phyloP scores from a whole-genome alignment of 257 asterid genomes.

The Pogostemon cablin region DNA sequence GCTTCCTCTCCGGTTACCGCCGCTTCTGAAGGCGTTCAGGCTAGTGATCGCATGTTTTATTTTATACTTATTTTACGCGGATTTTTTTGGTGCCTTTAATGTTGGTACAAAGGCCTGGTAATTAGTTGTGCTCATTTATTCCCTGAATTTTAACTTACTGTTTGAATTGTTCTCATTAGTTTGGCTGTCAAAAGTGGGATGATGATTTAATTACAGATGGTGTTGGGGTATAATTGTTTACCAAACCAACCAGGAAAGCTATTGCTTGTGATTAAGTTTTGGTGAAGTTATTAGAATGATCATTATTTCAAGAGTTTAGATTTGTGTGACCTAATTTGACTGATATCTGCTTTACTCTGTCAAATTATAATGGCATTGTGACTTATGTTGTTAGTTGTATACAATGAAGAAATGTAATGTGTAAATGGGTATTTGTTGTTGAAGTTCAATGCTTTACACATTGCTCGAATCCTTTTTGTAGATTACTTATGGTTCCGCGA shows the following conservation, averaged over 20 bases:
- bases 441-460: slow-evolving; percentile 8
- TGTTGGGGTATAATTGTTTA: not conserved
- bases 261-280: not conserved
- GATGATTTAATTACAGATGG: not conserved
- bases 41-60: slow-evolving; percentile 24
- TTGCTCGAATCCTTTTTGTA: slow-evolving; percentile 32
- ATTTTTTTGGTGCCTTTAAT: not conserved
- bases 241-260: not conserved
- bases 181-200: not conserved
- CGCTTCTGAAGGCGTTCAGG: slow-evolving; percentile 96
- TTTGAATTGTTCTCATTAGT: not conserved
- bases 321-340: not conserved
- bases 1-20: slow-evolving; percentile 68
- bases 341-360: slow-evolving; percentile 4
- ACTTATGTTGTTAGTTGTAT: not conserved
- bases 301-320: not conserved
- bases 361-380: slow-evolving; percentile 3
- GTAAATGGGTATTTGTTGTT: not conserved
- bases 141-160: not conserved
- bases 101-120: slow-evolving; percentile 12
- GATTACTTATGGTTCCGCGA: slow-evolving; percentile 80
- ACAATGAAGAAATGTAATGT: not conserved
- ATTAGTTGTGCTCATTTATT: not conserved
- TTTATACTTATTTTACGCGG: not conserved
- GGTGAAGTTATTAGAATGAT: not conserved